Evolutionary conservation across 345 rosid genomes (phyloP), one percentile per base, ranked within the genome.

Genomic region (Moricandia moricandioides): DNA sequence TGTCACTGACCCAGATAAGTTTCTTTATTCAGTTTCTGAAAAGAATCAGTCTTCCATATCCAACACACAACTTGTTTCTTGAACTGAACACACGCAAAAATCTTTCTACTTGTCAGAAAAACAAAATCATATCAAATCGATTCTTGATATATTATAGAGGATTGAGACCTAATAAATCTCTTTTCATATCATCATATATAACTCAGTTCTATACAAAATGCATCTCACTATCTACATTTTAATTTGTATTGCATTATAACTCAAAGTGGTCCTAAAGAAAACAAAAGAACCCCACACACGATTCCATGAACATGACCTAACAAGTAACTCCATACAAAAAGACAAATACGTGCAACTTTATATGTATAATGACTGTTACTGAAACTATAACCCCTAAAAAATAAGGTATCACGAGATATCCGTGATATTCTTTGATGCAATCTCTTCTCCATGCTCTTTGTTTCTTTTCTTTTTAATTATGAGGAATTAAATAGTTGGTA

Each of bases 331-430:
- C 13, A 63, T 63, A 70, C 75, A 77, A 65, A 49, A 62, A 55
- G 18, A 63, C 75, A 77, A 65, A 52, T 55, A 33, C 60, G 65
- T 21, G 54, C 3, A 71, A 71, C 71, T 71, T 65, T 78, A 26
- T 62, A 18, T 62, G 49, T 54, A 70, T 31, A 55, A 76, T 64
- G 81, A 72, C 71, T 61, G 58, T 13, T 79, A 80, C 73, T 74
- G 83, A 83, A 86, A 84, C 85, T 81, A 74, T 83, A 77, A 33
- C 47, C 54, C 78, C 82, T 78, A 70, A 84, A 84, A 72, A 82
- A 49, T 64, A 78, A 51, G 82, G 76, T 82, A 88, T 86, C 90
- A 87, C 90, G 84, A 84, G 84, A 80, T 83, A 85, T 85, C 81
- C 80, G 88, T 87, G 93, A 87, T 86, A 69, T 76, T 54, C 65